Conservation (phyloP, 805 yeast genomes). For the Yarrowia yakushimensis region DNA sequence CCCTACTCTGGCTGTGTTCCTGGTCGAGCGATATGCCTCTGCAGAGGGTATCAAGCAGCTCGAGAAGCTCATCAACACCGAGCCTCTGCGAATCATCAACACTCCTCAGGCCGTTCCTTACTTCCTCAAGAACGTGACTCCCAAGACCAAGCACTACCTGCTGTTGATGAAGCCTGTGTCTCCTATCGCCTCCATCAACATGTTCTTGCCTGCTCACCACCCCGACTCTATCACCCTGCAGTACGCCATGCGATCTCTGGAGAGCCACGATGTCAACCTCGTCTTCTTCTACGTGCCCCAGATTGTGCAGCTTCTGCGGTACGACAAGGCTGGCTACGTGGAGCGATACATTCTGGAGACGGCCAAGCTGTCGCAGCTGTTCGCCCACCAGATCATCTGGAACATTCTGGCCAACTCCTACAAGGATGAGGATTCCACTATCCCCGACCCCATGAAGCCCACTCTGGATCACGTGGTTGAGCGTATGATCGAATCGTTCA, state of each 20-base stretch:
- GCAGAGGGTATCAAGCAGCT: slow-evolving; percentile 40
- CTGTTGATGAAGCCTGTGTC: slow-evolving; percentile 71
- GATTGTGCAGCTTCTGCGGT: slow-evolving; percentile 86
- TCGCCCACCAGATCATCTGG: slow-evolving; percentile 98
- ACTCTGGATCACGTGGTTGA: slow-evolving; percentile 67
- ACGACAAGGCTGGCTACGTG: slow-evolving; percentile 79
- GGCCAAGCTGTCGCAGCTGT: slow-evolving; percentile 82
- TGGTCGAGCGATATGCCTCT: slow-evolving; percentile 54
- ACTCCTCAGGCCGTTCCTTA: slow-evolving; percentile 60
- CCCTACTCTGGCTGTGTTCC: slow-evolving; percentile 68
- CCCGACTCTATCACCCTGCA: slow-evolving; percentile 68
- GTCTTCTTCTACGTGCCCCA: slow-evolving; percentile 98
- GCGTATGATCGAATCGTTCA: slow-evolving; percentile 60
- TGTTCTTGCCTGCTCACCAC: slow-evolving; percentile 73
- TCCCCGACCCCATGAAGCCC: slow-evolving; percentile 82
- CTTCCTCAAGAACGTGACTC: slow-evolving; percentile 40
- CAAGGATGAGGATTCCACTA: slow-evolving; percentile 79
- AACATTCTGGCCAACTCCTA: slow-evolving; percentile 91
- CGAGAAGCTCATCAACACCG: slow-evolving; percentile 47
- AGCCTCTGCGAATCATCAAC: slow-evolving; percentile 58
- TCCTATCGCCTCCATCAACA: slow-evolving; percentile 80
- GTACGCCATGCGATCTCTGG: slow-evolving; percentile 85
- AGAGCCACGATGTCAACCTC: slow-evolving; percentile 76
- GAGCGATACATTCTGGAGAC: slow-evolving; percentile 87
- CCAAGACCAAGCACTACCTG: slow-evolving; percentile 32